A percentile compares a stretch with the other conserved stretches of the same genome.
Conservation (phyloP, 257 asterid genomes). For the Ilex asprella region DNA sequence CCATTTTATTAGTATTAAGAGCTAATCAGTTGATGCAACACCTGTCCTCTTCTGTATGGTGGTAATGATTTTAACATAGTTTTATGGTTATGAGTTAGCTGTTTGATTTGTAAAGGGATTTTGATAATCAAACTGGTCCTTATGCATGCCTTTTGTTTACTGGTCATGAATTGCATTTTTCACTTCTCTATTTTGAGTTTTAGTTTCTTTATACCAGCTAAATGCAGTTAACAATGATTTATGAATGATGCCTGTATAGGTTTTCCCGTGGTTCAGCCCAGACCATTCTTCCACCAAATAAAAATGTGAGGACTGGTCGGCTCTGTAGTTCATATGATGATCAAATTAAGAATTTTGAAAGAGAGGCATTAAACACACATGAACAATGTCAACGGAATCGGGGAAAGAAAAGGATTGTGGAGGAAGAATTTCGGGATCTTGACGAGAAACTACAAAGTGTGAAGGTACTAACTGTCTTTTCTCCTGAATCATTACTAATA, state of each 20-base stretch:
- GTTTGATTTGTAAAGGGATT: not conserved
- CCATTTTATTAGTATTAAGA: too few relatives aligned
- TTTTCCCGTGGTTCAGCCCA: constrained; percentile 81
- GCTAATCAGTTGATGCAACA: too few relatives aligned
- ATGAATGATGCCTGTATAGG: constrained; percentile 28
- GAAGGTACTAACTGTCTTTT: constrained; percentile 39
- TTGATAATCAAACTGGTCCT: not conserved
- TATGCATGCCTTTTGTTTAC: not conserved
- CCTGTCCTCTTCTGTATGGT: too few relatives aligned
- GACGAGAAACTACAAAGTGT: constrained; percentile 20
- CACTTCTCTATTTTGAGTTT: not conserved
- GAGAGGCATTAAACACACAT: constrained; percentile 40
- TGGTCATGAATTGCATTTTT: not conserved
- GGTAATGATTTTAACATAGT: too few relatives aligned
- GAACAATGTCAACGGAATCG: constrained; percentile 34
- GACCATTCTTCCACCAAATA: constrained; percentile 79
- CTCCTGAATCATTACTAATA: not conserved
- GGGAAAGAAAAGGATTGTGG: constrained; percentile 51
- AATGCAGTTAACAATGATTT: not conserved
- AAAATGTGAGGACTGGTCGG: constrained; percentile 55
- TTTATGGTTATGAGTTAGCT: not conserved
- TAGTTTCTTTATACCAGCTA: not conserved
- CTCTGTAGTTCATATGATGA: constrained; percentile 81
- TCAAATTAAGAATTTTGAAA: constrained; percentile 54
- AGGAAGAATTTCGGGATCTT: constrained; percentile 51